Evolutionary conservation across 148 eudicot species (phyloP).

Genomic region (Chenopodium quinoa): DNA sequence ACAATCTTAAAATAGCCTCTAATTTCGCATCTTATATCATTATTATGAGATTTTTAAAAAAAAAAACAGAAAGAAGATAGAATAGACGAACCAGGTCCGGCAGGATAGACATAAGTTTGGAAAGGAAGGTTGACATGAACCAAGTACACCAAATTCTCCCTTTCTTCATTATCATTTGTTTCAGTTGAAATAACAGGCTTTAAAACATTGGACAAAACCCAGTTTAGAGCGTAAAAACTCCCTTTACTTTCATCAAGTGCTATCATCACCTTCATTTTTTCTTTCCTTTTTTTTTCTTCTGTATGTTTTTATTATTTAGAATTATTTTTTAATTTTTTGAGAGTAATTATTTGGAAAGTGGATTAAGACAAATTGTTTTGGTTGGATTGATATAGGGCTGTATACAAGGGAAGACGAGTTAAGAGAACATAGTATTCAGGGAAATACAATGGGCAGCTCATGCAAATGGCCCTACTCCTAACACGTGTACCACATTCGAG

Average conservation of each 20-base stretch:
- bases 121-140: slow-evolving; percentile 43
- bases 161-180: not conserved
- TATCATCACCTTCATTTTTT: slow-evolving; percentile 53
- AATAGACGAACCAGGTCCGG: slow-evolving; percentile 44
- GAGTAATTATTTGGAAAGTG: not conserved
- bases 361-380: not conserved
- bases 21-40: too few relatives aligned
- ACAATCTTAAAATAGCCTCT: too few relatives aligned
- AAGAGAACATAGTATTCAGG: not conserved
- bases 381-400: not conserved
- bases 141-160: slow-evolving; percentile 23
- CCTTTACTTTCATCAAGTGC: slow-evolving; percentile 53
- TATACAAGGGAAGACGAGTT: not conserved
- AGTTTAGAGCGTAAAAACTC: slow-evolving; percentile 52
- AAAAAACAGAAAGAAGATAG: too few relatives aligned
- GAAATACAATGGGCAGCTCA: not conserved
- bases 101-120: slow-evolving; percentile 45
- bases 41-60: too few relatives aligned
- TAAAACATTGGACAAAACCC: slow-evolving; percentile 41
- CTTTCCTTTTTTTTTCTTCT: not conserved
- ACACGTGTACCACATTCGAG: not conserved
- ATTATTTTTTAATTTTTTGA: too few relatives aligned
- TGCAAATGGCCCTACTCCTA: not conserved
- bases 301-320: not conserved
- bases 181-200: not conserved